Base-by-base conservation (phyloP, 306 rosid genomes). In the Senna tora region DNA sequence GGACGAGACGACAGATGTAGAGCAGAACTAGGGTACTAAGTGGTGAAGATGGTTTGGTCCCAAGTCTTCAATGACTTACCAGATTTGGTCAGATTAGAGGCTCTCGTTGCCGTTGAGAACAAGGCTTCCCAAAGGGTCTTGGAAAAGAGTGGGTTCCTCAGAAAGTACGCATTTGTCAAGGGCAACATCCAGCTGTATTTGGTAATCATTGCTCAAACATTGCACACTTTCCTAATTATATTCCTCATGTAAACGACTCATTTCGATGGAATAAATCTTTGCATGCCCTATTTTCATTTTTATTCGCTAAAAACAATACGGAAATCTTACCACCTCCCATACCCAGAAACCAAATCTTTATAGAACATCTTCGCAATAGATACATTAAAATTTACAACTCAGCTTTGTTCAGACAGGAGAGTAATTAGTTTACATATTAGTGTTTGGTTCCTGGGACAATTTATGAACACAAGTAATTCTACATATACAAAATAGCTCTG, bases 121-220 rank as follows among this genome's bases (percentile, higher is more conserved):
- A 70, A 58, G 63, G 89, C 86, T 20, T 89, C 94, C 20, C 89
- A 83, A 13, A 86, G 86, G 84, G 93, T 92, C 2, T 17, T 92
- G 52, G 89, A 89, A 69, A 92, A 86, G 71, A 73, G 14, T 16
- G 97, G 96, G 52, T 83, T 89, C 65, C 80, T 89, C 11, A 83
- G 92, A 63, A 86, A 83, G 60, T 89, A 77, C 55, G n/a, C 63
- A 1, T 74, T 41, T 33, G 3, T 81, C 2, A 84, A 81, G 69
- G 93, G 88, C 7, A 57, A 33, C 2, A 10, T 84, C 0, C 38
- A 62, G 52, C 47, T 9, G 13, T 21, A 25, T n/a, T 50, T 57
- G 16, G 33, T 12, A 19, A 17, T 33, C 36, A 33, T 25, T 25
- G n/a, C n/a, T n/a, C n/a, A n/a, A n/a, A n/a, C n/a, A n/a, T n/a